A percentile compares a stretch with the other conserved stretches of the same genome.
Conservation (phyloP, 2,329 filamentous ascomycete species). For the Sclerotinia nivalis region DNA sequence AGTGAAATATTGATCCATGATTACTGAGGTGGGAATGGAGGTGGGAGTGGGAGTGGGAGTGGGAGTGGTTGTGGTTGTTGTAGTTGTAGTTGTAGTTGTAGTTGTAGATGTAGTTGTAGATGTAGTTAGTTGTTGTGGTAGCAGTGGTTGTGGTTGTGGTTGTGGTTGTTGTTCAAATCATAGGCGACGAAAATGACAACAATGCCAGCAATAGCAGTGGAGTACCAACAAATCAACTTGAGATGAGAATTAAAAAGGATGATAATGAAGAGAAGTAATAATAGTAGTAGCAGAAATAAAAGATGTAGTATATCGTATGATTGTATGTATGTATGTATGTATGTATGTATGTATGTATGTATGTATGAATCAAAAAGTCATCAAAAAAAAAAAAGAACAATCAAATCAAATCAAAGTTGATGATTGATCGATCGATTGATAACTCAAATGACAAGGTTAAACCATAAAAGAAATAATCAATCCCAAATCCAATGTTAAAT, state of each 20-base stretch:
- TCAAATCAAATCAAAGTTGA: not conserved
- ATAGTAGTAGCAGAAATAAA: not conserved
- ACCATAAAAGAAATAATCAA: not conserved
- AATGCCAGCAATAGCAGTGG: not conserved
- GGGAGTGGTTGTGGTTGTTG: too few relatives aligned
- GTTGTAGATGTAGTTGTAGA: not conserved
- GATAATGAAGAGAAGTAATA: not conserved
- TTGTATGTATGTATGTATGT: not conserved
- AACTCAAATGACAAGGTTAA: not conserved
- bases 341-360: not conserved
- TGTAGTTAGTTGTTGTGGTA: not conserved
- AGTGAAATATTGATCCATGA: slow-evolving; percentile 38
- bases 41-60: too few relatives aligned
- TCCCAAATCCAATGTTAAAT: too few relatives aligned
- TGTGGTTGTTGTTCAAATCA: not conserved
- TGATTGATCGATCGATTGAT: not conserved
- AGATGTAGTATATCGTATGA: not conserved
- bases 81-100: not conserved
- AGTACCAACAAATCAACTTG: not conserved
- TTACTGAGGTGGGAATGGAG: not conserved
- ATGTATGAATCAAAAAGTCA: not conserved
- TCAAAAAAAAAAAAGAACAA: not conserved
- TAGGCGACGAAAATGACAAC: not conserved
- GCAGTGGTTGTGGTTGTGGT: not conserved
- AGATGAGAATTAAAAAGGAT: not conserved